Base-by-base conservation (phyloP, 164 flowering plant species). In the Stephania cephalantha region DNA sequence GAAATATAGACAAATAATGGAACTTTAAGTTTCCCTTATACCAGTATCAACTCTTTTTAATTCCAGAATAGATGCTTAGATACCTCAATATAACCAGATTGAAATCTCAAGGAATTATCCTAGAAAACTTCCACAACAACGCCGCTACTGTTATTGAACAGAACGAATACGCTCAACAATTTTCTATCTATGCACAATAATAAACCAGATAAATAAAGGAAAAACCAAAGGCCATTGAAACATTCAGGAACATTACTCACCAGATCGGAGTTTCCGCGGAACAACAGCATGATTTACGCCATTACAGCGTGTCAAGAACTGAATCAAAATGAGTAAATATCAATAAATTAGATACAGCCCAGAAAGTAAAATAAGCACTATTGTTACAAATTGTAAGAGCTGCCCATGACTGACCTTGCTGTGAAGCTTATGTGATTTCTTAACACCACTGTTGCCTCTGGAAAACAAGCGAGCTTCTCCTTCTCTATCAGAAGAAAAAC, bases 261-360 rank as follows among this genome's bases (percentile, higher is more conserved):
- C 95, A 77, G 97, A 90, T 13, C 97, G 88, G 45, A 86, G 81
- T 80, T 87, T 91, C 75, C 96, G 82, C 3, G 97, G 97, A 77
- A 93, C 89, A 22, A 87, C 80, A 68, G 89, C 83, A 77, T 84
- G 85, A 84, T 83, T 80, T 13, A 86, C 91, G 69, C 74, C 70
- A 75, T 76, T 79, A 78, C 84, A 79, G 9, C 83, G 88, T 75
- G 83, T 84, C 50, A 84, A 81, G 74, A 83, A 78, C 95, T 89
- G 83, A 78, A 79, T 35, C 66, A 75, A 73, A 73, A 74, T 31
- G 9, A 17, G 8, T 18, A 63, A 18, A 63, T 63, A 63, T 18
- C 1, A 10, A 22, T 7, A 70, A 69, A 55, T 44, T 13, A n/a
- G 67, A 46, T 9, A 22, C 46, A 65, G 12, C n/a, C 42, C 65